A percentile compares a stretch with the other conserved stretches of the same genome.
phyloP scores from a whole-genome alignment of 2,329 filamentous ascomycete species.

The Orbilia brochopaga region DNA sequence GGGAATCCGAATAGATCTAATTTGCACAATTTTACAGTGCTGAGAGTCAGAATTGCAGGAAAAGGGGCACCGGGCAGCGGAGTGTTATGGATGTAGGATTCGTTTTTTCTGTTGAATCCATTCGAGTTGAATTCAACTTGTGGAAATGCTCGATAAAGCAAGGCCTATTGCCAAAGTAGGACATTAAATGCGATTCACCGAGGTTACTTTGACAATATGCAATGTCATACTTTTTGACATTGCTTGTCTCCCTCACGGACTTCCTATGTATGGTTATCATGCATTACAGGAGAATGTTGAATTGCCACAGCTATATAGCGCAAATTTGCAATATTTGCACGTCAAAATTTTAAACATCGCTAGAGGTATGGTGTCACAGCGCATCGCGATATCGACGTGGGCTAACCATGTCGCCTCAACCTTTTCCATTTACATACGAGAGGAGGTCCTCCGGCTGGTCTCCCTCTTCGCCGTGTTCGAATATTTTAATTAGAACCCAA shows the following conservation, averaged over 20 bases:
- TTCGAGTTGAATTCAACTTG: neutral
- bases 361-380: too few species aligned
- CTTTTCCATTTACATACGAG: neutral
- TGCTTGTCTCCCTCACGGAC: too few species aligned
- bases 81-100: neutral
- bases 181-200: slow-evolving; percentile 36
- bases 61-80: too few species aligned
- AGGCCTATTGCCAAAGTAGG: slow-evolving; percentile 18
- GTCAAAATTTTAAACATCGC: too few species aligned
- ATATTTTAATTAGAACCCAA: neutral
- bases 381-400: slow-evolving; percentile 31
- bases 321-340: too few species aligned
- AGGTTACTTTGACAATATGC: neutral
- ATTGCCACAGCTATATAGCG: too few species aligned
- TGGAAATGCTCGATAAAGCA: too few species aligned
- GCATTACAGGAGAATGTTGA: too few species aligned
- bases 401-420: slow-evolving; percentile 22
- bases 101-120: slow-evolving; percentile 5
- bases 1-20: neutral
- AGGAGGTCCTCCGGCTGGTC: too few species aligned
- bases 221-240: too few species aligned
- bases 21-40: neutral
- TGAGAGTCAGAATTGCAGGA: neutral
- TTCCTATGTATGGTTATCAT: too few species aligned
- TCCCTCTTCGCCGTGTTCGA: too few species aligned